Evolutionary conservation across 805 yeast genomes (phyloP).

Genomic region (Candida hispaniensis): DNA sequence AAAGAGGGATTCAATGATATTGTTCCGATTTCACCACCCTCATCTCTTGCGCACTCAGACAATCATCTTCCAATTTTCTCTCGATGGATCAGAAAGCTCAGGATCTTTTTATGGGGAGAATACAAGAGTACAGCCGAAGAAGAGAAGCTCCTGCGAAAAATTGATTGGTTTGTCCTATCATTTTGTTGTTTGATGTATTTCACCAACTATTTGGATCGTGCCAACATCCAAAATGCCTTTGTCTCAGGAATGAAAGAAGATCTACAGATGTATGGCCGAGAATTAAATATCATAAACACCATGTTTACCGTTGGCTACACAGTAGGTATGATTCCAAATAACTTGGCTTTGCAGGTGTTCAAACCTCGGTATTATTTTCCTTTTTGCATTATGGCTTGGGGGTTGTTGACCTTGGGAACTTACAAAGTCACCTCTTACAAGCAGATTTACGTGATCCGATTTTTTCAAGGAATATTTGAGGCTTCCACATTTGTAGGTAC

Average conservation of each 20-base stretch:
- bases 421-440: conserved; percentile 27
- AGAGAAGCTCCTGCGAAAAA: conserved; percentile 28
- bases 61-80: no score
- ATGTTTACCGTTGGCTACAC: conserved; percentile 37
- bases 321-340: conserved; percentile 37
- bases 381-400: conserved; percentile 31
- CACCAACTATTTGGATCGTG: conserved; percentile 43
- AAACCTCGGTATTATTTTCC: conserved; percentile 32
- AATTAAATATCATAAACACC: conserved; percentile 38
- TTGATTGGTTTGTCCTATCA: conserved; percentile 28
- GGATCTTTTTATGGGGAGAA: conserved; percentile 12
- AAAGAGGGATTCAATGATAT: no score
- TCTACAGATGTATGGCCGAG: conserved; percentile 34
- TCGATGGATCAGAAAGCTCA: background rate
- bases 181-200: conserved; percentile 33
- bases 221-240: conserved; percentile 42
- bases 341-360: conserved; percentile 28
- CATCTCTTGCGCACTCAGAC: no score
- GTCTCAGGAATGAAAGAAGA: conserved; percentile 48
- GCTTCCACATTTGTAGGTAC: conserved; percentile 36
- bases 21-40: no score
- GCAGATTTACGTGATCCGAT: conserved; percentile 35
- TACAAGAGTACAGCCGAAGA: conserved; percentile 20
- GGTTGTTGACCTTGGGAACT: conserved; percentile 30
- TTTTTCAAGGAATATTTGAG: conserved; percentile 36